Evolutionary conservation across 768 basidiomycete genomes (phyloP).

Genomic region (Pleurotus cornucopiae): DNA sequence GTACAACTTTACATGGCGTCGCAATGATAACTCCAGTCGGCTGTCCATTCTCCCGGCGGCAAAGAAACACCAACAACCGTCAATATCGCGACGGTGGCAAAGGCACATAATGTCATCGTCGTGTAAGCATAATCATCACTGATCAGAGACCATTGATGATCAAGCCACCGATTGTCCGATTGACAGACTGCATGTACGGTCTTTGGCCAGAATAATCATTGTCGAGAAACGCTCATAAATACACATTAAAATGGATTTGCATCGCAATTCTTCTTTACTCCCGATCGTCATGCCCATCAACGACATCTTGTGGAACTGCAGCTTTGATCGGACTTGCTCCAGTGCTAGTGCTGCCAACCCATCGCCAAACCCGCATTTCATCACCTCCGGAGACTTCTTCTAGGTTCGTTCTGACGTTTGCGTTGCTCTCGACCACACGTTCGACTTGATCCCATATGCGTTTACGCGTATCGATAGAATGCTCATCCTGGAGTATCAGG

Average conservation of each 20-base stretch:
- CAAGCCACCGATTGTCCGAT: not conserved
- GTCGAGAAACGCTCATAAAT: not conserved
- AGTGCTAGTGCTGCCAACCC: conserved; percentile 62
- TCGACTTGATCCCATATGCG: conserved; percentile 83
- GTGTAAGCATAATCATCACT: not conserved
- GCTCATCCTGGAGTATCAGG: conserved; percentile 76
- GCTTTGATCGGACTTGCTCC: conserved; percentile 18
- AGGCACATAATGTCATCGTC: conserved; percentile 5
- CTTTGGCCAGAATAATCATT: no score
- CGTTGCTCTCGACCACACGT: conserved; percentile 82
- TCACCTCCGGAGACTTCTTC: conserved; percentile 85
- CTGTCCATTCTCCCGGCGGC: conserved; percentile 1
- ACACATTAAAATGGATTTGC: not conserved
- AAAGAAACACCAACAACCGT: conserved; percentile 1
- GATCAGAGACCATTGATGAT: not conserved
- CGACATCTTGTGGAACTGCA: not conserved
- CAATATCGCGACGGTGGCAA: not conserved
- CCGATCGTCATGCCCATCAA: conserved; percentile 8
- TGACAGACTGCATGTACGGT: no score
- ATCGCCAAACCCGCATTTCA: conserved; percentile 87
- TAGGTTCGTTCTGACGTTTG: conserved; percentile 81
- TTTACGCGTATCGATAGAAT: conserved; percentile 60
- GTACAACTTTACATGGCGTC: no score
- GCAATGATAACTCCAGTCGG: no score
- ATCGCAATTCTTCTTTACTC: not conserved